Evolutionary conservation across 129 eudicot species (phyloP).

Genomic region (Cynara cardunculus): DNA sequence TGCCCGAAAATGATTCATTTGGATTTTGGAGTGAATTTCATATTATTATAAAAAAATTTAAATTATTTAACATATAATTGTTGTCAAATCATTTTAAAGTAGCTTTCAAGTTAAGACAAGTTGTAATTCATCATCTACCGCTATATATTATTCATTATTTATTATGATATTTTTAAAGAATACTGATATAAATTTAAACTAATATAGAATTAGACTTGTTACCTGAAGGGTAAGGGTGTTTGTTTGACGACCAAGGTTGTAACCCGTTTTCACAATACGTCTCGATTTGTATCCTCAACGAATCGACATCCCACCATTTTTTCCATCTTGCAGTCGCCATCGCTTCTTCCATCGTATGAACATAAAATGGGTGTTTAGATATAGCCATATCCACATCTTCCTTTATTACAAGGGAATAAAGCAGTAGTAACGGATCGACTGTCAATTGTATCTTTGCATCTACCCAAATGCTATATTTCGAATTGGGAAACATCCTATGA

Average conservation of each 20-base stretch:
- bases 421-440: conserved; percentile 81
- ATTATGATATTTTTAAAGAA: too few relatives aligned
- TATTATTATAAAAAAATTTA: background rate
- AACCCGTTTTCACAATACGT: conserved; percentile 75
- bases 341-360: conserved; percentile 96
- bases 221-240: conserved; percentile 83
- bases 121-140: too few relatives aligned
- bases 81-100: conserved; percentile 15
- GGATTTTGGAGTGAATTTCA: too few relatives aligned
- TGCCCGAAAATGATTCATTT: too few relatives aligned
- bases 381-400: conserved; percentile 76
- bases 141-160: too few relatives aligned
- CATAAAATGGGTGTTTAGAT: conserved; percentile 69
- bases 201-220: background rate
- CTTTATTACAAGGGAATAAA: conserved; percentile 61
- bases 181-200: background rate
- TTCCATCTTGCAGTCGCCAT: conserved; percentile 95
- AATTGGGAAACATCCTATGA: conserved; percentile 78
- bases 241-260: conserved; percentile 68
- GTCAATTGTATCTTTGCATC: conserved; percentile 79
- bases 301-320: conserved; percentile 85
- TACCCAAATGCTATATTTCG: conserved; percentile 79
- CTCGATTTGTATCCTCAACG: conserved; percentile 65
- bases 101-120: conserved; percentile 27
- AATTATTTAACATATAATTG: background rate